phyloP scores from a whole-genome alignment of 2,329 filamentous ascomycete species.

The Sphaceloma murrayae region DNA sequence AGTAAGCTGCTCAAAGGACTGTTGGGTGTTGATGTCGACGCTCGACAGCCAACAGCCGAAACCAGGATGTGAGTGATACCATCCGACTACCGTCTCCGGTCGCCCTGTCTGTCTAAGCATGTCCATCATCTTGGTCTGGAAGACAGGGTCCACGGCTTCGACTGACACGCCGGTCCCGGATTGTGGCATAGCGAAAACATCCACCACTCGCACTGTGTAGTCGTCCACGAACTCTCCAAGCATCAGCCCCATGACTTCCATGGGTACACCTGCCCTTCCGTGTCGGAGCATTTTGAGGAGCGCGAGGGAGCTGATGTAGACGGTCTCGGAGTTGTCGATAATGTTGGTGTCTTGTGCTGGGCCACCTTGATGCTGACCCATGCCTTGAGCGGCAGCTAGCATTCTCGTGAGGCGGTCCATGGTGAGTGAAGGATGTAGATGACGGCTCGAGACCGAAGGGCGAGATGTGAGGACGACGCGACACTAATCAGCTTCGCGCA shows the following conservation, averaged over 20 bases:
- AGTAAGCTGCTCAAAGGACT: conserved; percentile 98
- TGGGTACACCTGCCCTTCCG: conserved; percentile 91
- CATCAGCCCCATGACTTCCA: conserved; percentile 99
- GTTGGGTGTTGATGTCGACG: conserved; percentile 98
- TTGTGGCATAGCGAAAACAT: conserved; percentile 99
- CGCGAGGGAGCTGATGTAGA: conserved; percentile 96
- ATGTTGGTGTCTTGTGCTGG: conserved; percentile 70
- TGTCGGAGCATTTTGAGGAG: conserved; percentile 98
- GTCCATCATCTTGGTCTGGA: conserved; percentile 99
- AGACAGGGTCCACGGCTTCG: conserved; percentile 91
- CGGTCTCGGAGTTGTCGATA: conserved; percentile 98
- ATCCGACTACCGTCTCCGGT: conserved; percentile 93
- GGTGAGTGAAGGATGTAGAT: conserved; percentile 17
- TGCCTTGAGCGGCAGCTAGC: conserved; percentile 62
- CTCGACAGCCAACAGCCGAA: conserved; percentile 99
- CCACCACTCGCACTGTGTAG: conserved; percentile 95
- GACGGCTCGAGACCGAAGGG: conserved; percentile 1
- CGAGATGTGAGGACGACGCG: conserved; percentile 12
- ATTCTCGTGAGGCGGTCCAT: conserved; percentile 93
- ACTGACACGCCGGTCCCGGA: conserved; percentile 97
- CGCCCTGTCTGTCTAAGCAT: conserved; percentile 96
- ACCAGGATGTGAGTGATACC: conserved; percentile 98
- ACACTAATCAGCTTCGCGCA: neutral
- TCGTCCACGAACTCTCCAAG: conserved; percentile 97
- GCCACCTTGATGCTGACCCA: conserved; percentile 55